Percentiles rank a stretch among this genome's conserved stretches.
Evolutionary conservation across 495 filamentous ascomycete genomes (phyloP).

Genomic region (Penicillium paxilli): DNA sequence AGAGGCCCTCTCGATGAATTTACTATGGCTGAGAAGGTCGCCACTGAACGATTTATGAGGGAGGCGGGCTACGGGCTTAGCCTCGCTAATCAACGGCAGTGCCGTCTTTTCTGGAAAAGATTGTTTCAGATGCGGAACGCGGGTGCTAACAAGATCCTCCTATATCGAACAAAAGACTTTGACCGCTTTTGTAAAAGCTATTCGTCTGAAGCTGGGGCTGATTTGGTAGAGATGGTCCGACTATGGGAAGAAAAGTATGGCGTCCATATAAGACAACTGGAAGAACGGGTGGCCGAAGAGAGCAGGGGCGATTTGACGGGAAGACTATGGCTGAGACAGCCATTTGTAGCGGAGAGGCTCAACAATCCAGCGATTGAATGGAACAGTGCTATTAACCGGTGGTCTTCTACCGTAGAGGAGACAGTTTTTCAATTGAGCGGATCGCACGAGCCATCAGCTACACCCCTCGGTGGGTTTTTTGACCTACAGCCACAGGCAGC

Average conservation of each 20-base stretch:
- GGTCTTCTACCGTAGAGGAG: not conserved
- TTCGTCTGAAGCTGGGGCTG: not conserved
- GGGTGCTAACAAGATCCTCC: constrained; percentile 7
- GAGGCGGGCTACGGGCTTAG: not conserved
- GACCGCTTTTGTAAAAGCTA: constrained; percentile 7
- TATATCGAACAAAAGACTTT: constrained; percentile 6
- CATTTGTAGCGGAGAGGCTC: not conserved
- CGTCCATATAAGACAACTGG: not conserved
- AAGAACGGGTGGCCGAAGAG: not conserved
- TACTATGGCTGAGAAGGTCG: constrained; percentile 6
- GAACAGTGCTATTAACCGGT: not conserved
- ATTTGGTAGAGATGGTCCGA: constrained; percentile 2
- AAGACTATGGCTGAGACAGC: not conserved
- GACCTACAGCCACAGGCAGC: not conserved
- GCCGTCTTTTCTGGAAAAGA: constrained; percentile 7
- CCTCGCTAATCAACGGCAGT: not conserved
- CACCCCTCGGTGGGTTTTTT: constrained; percentile 2
- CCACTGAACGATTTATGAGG: constrained; percentile 6
- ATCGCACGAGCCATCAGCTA: not conserved
- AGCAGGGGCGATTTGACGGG: not conserved
- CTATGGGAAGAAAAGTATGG: constrained; percentile 5
- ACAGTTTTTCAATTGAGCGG: not conserved
- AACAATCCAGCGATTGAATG: not conserved
- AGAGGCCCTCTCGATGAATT: constrained; percentile 8
- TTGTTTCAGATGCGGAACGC: constrained; percentile 1